Conservation (phyloP, 1,139 yeast species). For the Scheffersomyces titani region DNA sequence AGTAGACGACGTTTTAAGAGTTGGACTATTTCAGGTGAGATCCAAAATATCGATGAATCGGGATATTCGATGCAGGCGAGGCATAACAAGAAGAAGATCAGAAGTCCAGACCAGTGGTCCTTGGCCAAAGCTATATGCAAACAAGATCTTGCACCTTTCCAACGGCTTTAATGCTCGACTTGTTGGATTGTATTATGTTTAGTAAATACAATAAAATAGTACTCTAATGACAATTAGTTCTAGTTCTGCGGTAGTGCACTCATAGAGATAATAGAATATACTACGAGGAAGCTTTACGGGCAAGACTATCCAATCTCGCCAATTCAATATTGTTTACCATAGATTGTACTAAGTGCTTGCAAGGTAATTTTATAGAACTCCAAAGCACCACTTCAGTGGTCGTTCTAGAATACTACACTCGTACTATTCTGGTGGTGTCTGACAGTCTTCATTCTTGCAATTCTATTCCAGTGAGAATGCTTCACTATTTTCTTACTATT, state of each 20-base stretch:
- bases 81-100: background rate
- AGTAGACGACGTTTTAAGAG: background rate
- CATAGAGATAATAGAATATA: background rate
- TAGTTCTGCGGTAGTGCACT: background rate
- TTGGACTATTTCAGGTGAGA: background rate
- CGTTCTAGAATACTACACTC: too few relatives aligned
- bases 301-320: background rate
- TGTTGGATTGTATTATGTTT: background rate
- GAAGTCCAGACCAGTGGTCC: background rate
- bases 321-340: background rate
- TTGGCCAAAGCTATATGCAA: background rate
- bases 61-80: background rate
- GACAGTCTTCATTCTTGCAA: too few relatives aligned
- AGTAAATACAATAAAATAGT: background rate
- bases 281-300: background rate
- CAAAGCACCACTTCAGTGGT: too few relatives aligned
- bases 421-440: too few relatives aligned
- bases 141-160: background rate
- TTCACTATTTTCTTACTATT: background rate
- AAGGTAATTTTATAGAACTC: too few relatives aligned
- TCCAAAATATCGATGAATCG: background rate
- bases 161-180: too few relatives aligned
- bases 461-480: too few relatives aligned
- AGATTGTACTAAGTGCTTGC: too few relatives aligned
- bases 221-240: background rate